These are phyloP conservation scores for Astragalus membranaceus DNA, from an alignment of 306 rosid species.

Conservation along the genomic window DNA sequence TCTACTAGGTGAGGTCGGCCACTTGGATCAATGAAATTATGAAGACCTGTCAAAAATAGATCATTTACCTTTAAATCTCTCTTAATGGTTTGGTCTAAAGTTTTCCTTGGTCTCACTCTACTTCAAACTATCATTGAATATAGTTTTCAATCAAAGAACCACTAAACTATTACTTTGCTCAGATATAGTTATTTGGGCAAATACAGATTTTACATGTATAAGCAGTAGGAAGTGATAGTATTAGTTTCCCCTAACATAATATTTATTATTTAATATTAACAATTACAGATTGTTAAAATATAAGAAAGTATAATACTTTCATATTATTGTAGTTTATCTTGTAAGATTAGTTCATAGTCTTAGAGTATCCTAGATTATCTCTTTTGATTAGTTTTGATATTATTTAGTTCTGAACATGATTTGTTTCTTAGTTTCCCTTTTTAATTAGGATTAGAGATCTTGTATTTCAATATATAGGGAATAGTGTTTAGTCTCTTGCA, in stretches of 20 bases:
- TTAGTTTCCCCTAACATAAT: not conserved
- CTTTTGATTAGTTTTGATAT: too few species aligned
- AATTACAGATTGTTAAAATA: not conserved
- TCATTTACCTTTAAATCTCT: not conserved
- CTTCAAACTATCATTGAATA: not conserved
- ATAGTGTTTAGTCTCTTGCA: too few species aligned
- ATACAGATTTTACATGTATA: not conserved
- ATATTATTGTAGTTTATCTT: too few species aligned
- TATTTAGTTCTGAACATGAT: too few species aligned
- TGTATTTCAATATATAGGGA: too few species aligned
- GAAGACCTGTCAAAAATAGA: not conserved
- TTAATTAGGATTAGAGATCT: too few species aligned
- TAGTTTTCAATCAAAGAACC: not conserved
- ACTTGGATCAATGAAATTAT: too few species aligned
- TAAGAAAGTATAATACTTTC: too few species aligned
- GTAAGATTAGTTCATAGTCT: too few species aligned
- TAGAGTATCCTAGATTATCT: too few species aligned
- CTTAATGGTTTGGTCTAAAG: not conserved
- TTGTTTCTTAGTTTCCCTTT: too few species aligned
- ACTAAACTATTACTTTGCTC: not conserved
- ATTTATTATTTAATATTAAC: not conserved
- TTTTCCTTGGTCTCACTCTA: not conserved
- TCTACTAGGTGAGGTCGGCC: too few species aligned
- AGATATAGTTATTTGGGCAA: not conserved
- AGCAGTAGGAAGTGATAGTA: not conserved